These are phyloP conservation scores for Penicillium goetzii DNA, from an alignment of 495 filamentous ascomycete genomes.

Conservation along the genomic window DNA sequence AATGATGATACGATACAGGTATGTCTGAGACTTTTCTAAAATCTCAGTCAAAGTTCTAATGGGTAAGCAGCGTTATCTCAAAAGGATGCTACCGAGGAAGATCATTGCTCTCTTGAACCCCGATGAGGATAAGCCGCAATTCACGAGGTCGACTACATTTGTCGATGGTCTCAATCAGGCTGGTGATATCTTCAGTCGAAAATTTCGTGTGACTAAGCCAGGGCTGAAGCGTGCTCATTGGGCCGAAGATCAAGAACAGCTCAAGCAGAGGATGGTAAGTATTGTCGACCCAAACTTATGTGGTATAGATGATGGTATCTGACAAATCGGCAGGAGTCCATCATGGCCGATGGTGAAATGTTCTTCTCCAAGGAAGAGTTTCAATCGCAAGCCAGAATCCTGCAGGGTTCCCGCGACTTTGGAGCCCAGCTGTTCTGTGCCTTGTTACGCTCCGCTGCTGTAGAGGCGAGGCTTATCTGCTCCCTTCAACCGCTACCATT, in stretches of 20 bases:
- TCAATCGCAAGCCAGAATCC: constrained; percentile 60
- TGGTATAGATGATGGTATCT: constrained; percentile 5
- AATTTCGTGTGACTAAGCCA: constrained; percentile 69
- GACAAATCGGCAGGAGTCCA: constrained; percentile 33
- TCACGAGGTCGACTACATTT: constrained; percentile 69
- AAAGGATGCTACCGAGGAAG: constrained; percentile 61
- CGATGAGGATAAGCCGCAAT: constrained; percentile 65
- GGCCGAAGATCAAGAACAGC: constrained; percentile 63
- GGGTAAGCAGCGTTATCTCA: constrained; percentile 52
- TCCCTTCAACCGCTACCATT: constrained; percentile 87
- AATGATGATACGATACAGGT: constrained; percentile 73
- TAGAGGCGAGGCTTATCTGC: constrained; percentile 87
- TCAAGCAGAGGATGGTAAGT: constrained; percentile 57
- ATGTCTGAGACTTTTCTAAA: constrained; percentile 15
- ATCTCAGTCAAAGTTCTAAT: constrained; percentile 10
- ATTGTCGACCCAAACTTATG: neutral
- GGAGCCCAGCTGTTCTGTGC: constrained; percentile 91
- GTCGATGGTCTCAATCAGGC: constrained; percentile 75
- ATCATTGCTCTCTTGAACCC: constrained; percentile 66
- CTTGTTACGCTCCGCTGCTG: constrained; percentile 72
- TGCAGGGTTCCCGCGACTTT: constrained; percentile 82
- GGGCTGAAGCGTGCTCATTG: constrained; percentile 73
- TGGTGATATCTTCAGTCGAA: constrained; percentile 64
- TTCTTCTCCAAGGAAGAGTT: constrained; percentile 71
- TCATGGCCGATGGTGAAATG: constrained; percentile 44